Evolutionary conservation across 495 filamentous ascomycete species (phyloP), one percentile per base, ranked within the genome.

Genomic region (Glonium stellatum): DNA sequence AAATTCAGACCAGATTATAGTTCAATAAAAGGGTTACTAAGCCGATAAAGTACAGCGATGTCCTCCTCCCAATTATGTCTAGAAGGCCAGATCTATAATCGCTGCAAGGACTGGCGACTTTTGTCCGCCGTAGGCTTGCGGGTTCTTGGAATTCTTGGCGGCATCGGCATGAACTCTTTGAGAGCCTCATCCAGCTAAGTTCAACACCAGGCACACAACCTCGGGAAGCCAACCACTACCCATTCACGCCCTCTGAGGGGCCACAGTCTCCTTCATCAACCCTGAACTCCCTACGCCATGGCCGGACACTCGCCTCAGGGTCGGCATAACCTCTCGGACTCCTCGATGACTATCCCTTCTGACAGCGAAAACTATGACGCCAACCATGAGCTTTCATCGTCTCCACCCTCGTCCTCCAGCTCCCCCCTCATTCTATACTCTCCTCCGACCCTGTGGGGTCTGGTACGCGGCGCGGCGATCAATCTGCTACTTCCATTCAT

Each of bases 401-500:
- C 82, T 18, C 81, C 80, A 11, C 77, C 81, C 0, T 87, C 86
- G 1, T 84, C 83, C 0, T 84, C 84, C 1, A 84, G 84, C 50
- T 84, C 88, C 2, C 89, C 87, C 18, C 73, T 98, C 63, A 85
- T 97, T 31, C 79, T 97, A 35, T 99, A 97, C 79, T 82, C 84
- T 35, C 89, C 90, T 15, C 92, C 95, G 0, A 93, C 90, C 0
- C 55, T 92, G 35, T 92, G 88, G 87, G 82, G 87, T 31, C 69
- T 99, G 41, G 54, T 97, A 52, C 84, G 92, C 36, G 90, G 93
- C 8, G 90, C 90, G 6, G 90, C 90, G 4, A 97, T 99, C 74
- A 99, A 99, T 71, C 77, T 99, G 8, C 60, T 99, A 0, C 77
- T 99, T 2, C 93, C 93, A 0, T 99, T 99, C 62, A 83, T 99